phyloP scores from a whole-genome alignment of 1,284 basidiomycete species.

The Ustanciosporium gigantosporum region DNA sequence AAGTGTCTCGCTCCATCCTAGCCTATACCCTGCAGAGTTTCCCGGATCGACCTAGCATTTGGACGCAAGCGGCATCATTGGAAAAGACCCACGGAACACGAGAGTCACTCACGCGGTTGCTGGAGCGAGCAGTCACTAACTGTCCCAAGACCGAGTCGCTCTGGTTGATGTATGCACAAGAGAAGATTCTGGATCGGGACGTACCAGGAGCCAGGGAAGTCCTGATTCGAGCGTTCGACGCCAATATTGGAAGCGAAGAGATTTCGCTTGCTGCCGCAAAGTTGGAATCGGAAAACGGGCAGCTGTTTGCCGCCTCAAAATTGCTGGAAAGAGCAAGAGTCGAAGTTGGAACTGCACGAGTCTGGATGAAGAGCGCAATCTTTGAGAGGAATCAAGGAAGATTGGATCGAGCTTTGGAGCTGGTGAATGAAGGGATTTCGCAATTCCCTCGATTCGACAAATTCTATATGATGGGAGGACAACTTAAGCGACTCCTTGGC shows the following conservation, averaged over 20 bases:
- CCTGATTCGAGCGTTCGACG: constrained; percentile 85
- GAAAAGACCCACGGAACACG: constrained; percentile 85
- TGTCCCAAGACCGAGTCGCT: constrained; percentile 92
- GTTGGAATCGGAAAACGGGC: constrained; percentile 89
- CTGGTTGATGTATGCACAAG: constrained; percentile 96
- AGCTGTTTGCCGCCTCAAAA: constrained; percentile 80
- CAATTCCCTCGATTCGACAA: constrained; percentile 87
- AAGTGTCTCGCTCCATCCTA: constrained; percentile 81
- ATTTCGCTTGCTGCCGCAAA: constrained; percentile 98
- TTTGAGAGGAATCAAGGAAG: constrained; percentile 88
- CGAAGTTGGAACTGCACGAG: constrained; percentile 86
- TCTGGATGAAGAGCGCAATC: constrained; percentile 97
- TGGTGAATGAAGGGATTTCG: constrained; percentile 73
- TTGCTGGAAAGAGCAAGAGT: constrained; percentile 83
- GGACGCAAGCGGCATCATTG: constrained; percentile 86
- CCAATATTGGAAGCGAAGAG: constrained; percentile 92
- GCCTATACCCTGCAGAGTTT: constrained; percentile 90
- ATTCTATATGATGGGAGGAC: constrained; percentile 93
- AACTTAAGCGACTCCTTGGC: constrained; percentile 75
- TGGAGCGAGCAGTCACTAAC: constrained; percentile 79
- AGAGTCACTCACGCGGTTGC: constrained; percentile 78
- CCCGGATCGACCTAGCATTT: constrained; percentile 78
- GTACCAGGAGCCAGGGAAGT: constrained; percentile 83
- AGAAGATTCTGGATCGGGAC: constrained; percentile 81
- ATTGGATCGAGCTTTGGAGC: constrained; percentile 73